Evolutionary conservation across 2,329 filamentous ascomycete species (phyloP), one percentile per base, ranked within the genome.

Genomic region (Chrysosporium keratinophilum): DNA sequence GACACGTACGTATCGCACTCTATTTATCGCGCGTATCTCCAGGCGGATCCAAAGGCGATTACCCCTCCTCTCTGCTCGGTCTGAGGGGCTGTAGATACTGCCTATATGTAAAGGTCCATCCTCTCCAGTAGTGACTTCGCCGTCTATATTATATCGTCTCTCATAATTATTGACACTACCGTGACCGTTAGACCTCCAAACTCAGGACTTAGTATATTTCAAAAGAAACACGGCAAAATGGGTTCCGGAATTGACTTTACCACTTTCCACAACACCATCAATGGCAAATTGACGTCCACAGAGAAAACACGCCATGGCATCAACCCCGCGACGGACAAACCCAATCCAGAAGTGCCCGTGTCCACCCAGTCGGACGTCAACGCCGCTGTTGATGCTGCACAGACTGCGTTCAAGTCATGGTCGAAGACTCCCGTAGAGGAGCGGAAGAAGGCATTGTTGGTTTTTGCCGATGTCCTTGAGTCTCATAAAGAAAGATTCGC

Each of bases 261-360:
- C 41, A 75, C 69, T 43, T 79, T 77, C 62, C 68, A 70, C 56
- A 80, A 79, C 66, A 69, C 77, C 52, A 73, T 80, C 58, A 71
- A 78, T 57, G 76, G 76, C 55, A 65, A 77, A 64, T 64, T 74
- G 56, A 67, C 68, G 15, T 63, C 69, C 15, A 76, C 74, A 1
- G 59, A 67, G 23, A 62, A 70, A 52, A 77, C 72, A 11, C 72
- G 75, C 52, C 71, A 73, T 60, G 69, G 72, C 42, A 66, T 78
- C 60, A 79, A 80, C 63, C 78, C 78, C 0, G 66, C 77, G 2
- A 78, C 73, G 7, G 66, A 71, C 20, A 65, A 76, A 57, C 66
- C 74, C 28, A 75, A 77, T 49, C 72, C 75, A 23, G 71, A 74
- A 14, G 77, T 79, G 1, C 78, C 78, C 0, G 65, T 80, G 37